Base-by-base conservation (phyloP, 1,139 yeast species). In the Kodamaea plutei region DNA sequence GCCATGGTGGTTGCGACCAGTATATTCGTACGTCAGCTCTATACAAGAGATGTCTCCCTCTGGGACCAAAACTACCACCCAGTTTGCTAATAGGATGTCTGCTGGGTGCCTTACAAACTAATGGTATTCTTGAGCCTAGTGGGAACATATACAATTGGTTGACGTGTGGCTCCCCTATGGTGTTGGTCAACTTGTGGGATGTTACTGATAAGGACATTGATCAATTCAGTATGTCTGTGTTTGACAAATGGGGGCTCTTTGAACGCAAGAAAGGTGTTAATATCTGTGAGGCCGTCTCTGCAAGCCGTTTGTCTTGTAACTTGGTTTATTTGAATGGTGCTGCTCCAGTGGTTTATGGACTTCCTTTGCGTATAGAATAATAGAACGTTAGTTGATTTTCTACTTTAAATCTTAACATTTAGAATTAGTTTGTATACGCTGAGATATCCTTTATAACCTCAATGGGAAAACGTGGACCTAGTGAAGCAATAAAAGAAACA, bases 141-240 rank as follows among this genome's bases (percentile, higher is more conserved):
- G 96, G 97, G 1, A 83, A 88, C 5, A 72, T 85, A 0, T 71
- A 75, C 44, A 79, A 83, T 33, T 88, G 89, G 68, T 52, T 89
- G 20, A 61, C 73, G 4, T 91, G 91, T 19, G 95, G 94, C 0
- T 75, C 87, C 28, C 93, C 95, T 0, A 71, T 84, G 78, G 69
- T 87, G 2, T 60, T 91, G 25, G 96, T 87, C 0, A 88, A 87
- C 48, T 59, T 91, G 41, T 91, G 98, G 98, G 96, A 88, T 56
- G 97, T 91, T 4, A 91, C 97, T 0, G 98, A 91, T 54, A 88
- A 84, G 46, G 98, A 91, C 52, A 85, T 88, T 33, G 97, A 91
- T 55, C 70, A 68, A 44, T 87, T 88, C 46, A 82, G 88, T 26
- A 39, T 68, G 8, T 60, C 73, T 1, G 55, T 83, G 23, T 69